Base-by-base conservation (phyloP, 805 yeast species). In the Millerozyma acaciae region DNA sequence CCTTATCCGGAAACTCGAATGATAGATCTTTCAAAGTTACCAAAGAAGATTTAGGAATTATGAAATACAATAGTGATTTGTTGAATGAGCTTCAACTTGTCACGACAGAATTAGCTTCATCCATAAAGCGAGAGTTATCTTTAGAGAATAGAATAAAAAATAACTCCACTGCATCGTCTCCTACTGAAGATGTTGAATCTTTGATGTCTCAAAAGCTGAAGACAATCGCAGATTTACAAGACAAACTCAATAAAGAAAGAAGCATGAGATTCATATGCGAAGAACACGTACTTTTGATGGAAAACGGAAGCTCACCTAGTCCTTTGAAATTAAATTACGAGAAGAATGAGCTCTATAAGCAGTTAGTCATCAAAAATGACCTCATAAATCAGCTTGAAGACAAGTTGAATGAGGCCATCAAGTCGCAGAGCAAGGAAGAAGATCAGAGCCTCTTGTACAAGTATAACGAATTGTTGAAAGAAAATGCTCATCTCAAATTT, bases 31-130 rank as follows among this genome's bases (percentile, higher is more conserved):
- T 51, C 24, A 53, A 51, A 6, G 70, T 80, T 33, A 68, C 79
- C 2, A 70, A 76, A 24, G 82, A 78, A 15, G 87, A 83, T 44
- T 51, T 79, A 33, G 78, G 79, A 1, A 61, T 82, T 6, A 65
- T 83, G 61, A 73, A 66, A 21, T 76, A 82, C 33, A 81, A 78
- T 40, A 68, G 68, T 31, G 73, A 70, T 16, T 54, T 84, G 24
- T 63, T 81, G 45, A 68, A 72, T 35, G 90, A 84, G 48, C 56
- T 84, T 25, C 81, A 79, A 38, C 48, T 82, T 16, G 80, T 84
- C 1, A 79, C 89, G 1, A 72, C 74, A 16, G 94, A 84, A 47
- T 62, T 84, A 31, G 89, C 88, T 0, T 75, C 75, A 16, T 78
- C 89, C 0, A 80, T 84, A 28, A 72, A 75, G 34, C 62, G 93